A percentile compares a stretch with the other conserved stretches of the same genome.
These are phyloP conservation scores for Phytophthora multivora DNA, from an alignment of 352 stramenopile genomes.

Conservation along the genomic window DNA sequence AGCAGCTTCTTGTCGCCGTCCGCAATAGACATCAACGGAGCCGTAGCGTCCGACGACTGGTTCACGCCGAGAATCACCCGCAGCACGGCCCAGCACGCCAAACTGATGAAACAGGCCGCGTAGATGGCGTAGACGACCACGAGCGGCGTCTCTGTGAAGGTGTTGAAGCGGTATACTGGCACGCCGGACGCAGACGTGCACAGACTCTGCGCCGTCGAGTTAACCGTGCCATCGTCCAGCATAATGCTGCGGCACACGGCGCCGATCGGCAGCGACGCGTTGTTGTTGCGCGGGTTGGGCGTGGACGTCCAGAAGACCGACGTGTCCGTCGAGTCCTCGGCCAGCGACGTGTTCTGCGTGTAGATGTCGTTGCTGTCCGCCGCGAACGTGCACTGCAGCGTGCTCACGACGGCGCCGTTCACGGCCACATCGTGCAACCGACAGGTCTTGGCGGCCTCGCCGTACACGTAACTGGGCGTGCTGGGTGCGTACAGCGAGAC, in stretches of 20 bases:
- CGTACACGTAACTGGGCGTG: conserved; percentile 65
- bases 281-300: conserved; percentile 71
- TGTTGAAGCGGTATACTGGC: conserved; percentile 53
- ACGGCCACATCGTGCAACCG: conserved; percentile 44
- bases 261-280: conserved; percentile 65
- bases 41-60: conserved; percentile 12
- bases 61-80: conserved; percentile 23
- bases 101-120: conserved; percentile 38
- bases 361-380: conserved; percentile 42
- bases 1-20: conserved; percentile 61
- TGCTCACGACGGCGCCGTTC: conserved; percentile 30
- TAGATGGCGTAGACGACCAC: conserved; percentile 62
- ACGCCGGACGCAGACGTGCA: conserved; percentile 30
- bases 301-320: conserved; percentile 61
- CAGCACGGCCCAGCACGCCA: conserved; percentile 36
- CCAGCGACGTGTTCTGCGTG: conserved; percentile 55
- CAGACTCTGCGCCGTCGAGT: conserved; percentile 24
- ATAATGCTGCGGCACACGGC: conserved; percentile 56
- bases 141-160: conserved; percentile 54
- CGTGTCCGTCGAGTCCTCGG: conserved; percentile 49
- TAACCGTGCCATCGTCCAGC: conserved; percentile 41
- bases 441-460: conserved; percentile 49
- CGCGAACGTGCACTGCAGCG: conserved; percentile 54
- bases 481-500: conserved; percentile 65
- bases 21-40: conserved; percentile 25